Evolutionary conservation across 1,284 basidiomycete species (phyloP), one percentile per base, ranked within the genome.

Genomic region (Ceratobasidium sp.): DNA sequence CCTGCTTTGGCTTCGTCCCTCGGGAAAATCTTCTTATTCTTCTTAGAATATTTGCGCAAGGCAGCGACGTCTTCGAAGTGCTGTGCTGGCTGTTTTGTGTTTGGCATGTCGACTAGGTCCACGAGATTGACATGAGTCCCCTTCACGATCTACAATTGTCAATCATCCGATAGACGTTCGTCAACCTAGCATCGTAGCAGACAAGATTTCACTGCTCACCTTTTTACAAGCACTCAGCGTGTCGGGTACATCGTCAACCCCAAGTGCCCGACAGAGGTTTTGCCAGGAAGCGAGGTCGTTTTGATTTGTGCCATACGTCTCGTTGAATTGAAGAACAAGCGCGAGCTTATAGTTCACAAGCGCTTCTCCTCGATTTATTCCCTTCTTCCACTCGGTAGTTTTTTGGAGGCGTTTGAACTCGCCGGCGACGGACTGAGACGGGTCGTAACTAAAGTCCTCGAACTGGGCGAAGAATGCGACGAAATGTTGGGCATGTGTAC

Each of bases 391-490:
- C 23, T 39, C 23, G n/a, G 42, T 56, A 13, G 44, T 72, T 26
- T 20, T 49, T 40, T 56, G 33, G 26, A 75, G 33, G 44, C 61
- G 60, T 18, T 75, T 44, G 26, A 75, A 75, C 26, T 64, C 44
- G 46, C 5, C 9, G 4, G 39, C 60, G 26, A 66, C 26, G n/a
- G 72, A 49, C 39, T 75, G 58, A 6, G 72, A 46, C 12, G 72
- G 72, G 18, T 75, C 46, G 39, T 75, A 75, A 23, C 44, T 10
- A 39, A 66, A 75, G n/a, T 15, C 46, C 33, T 10, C 5, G 33
- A 46, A 75, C 20, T 75, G 72, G 61, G 46, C 60, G 61, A 75
- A 75, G 28, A 75, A 75, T 15, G 58, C 46, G 18, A n/a, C 58
- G 13, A 75, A 39, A 20, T 75, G 33, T 33, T 33, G 58, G 15